phyloP scores from a whole-genome alignment of 2,329 filamentous ascomycete genomes.

The Trichoderma semiorbis region DNA sequence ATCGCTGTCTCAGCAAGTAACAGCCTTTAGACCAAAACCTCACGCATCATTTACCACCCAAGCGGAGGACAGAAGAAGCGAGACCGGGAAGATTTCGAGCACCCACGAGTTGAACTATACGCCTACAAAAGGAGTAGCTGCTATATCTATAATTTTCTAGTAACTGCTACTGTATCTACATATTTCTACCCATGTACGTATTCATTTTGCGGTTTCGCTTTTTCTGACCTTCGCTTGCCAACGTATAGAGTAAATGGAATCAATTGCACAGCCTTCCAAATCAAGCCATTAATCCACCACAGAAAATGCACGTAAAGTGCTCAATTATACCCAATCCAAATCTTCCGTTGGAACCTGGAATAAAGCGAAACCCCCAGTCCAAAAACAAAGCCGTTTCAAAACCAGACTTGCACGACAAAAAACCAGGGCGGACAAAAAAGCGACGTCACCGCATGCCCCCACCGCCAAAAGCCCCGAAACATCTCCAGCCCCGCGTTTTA shows the following conservation, averaged over 20 bases:
- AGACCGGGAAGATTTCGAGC: too few relatives aligned
- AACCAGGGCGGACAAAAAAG: neutral
- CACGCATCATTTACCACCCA: neutral
- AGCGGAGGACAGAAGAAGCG: too few relatives aligned
- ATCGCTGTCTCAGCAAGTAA: neutral
- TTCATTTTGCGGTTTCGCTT: too few relatives aligned
- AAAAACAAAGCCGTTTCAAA: neutral
- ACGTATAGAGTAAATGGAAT: neutral
- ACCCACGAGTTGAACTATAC: too few relatives aligned
- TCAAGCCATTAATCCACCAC: neutral
- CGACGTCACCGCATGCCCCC: neutral
- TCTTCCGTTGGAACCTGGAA: neutral
- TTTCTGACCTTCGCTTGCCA: too few relatives aligned
- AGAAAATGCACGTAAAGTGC: neutral
- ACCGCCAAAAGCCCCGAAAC: neutral
- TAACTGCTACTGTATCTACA: too few relatives aligned
- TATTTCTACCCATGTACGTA: too few relatives aligned
- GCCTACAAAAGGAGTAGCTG: too few relatives aligned
- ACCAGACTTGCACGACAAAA: neutral
- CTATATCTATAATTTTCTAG: too few relatives aligned
- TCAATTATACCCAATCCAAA: neutral
- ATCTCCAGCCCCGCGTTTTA: conserved; percentile 12
- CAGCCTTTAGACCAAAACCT: neutral
- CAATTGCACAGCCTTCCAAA: conserved; percentile 1
- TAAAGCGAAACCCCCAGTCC: neutral